Percentiles rank a stretch among this genome's conserved stretches.
Evolutionary conservation across 2,329 filamentous ascomycete genomes (phyloP).

Genomic region (Pyrenochaeta sp.): DNA sequence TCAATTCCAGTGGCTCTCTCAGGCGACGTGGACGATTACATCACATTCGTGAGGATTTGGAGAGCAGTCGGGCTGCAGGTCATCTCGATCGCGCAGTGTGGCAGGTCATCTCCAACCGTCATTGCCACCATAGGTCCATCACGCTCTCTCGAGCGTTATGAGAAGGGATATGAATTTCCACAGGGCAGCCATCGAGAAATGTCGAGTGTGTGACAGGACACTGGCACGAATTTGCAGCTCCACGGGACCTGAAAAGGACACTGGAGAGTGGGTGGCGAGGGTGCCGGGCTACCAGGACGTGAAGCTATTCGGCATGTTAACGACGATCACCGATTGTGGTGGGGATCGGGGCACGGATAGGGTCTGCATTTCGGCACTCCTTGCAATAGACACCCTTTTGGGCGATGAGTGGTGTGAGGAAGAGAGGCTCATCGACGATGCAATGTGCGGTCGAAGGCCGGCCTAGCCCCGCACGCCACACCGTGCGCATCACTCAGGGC

Average conservation of each 20-base stretch:
- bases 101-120: conserved; percentile 5
- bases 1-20: background rate
- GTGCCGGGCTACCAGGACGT: background rate
- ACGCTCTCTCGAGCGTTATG: background rate
- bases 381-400: conserved; percentile 8
- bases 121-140: background rate
- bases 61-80: background rate
- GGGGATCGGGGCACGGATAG: background rate
- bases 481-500: conserved; percentile 5
- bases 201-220: background rate
- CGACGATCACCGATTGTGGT: conserved; percentile 14
- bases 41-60: conserved; percentile 5
- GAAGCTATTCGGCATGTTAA: background rate
- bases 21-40: conserved; percentile 6
- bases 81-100: background rate
- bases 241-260: background rate
- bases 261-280: background rate
- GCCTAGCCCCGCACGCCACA: conserved; percentile 17
- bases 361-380: conserved; percentile 2
- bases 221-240: background rate
- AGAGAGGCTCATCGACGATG: conserved; percentile 28
- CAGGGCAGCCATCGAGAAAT: background rate
- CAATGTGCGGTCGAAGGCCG: conserved; percentile 8
- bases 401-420: conserved; percentile 10
- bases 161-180: background rate